A percentile compares a stretch with the other conserved stretches of the same genome.
These are phyloP conservation scores for Candida jianshihensis DNA, from an alignment of 805 yeast genomes.

Conservation along the genomic window DNA sequence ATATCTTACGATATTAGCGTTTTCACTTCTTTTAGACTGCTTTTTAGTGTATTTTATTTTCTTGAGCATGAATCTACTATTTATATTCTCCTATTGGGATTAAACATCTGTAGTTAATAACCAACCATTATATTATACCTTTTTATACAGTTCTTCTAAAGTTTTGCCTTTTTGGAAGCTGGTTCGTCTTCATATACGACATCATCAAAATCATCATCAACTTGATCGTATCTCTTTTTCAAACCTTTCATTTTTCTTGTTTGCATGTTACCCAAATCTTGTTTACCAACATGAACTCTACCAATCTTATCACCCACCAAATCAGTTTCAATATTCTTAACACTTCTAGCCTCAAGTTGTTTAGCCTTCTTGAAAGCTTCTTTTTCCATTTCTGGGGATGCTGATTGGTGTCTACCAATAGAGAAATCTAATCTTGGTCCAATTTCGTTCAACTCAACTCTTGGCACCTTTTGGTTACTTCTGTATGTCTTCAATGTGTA, in stretches of 20 bases:
- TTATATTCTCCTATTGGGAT: too few species aligned
- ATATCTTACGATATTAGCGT: too few species aligned
- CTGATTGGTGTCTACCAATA: slow-evolving; percentile 77
- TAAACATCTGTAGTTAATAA: background rate
- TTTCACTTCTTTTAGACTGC: too few species aligned
- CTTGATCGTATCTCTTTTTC: slow-evolving; percentile 79
- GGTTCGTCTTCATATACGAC: slow-evolving; percentile 39
- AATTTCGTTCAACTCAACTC: slow-evolving; percentile 89
- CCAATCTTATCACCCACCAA: slow-evolving; percentile 95
- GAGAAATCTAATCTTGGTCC: slow-evolving; percentile 95
- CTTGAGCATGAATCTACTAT: too few species aligned
- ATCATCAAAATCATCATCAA: slow-evolving; percentile 43
- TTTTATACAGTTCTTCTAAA: slow-evolving; percentile 1
- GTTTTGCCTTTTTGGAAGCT: slow-evolving; percentile 25
- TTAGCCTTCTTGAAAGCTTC: slow-evolving; percentile 80
- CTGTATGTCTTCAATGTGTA: slow-evolving; percentile 76
- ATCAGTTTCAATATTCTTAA: slow-evolving; percentile 87
- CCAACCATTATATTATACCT: background rate
- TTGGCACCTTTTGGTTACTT: slow-evolving; percentile 83
- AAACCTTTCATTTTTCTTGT: slow-evolving; percentile 99
- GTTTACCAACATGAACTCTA: slow-evolving; percentile 92
- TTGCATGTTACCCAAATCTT: slow-evolving; percentile 83
- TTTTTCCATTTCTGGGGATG: slow-evolving; percentile 83
- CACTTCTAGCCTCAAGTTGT: slow-evolving; percentile 71
- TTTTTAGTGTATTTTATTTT: background rate